Evolutionary conservation across 176 grass and related monocot genomes (phyloP), one percentile per base, ranked within the genome.

Genomic region (Eragrostis curvula): DNA sequence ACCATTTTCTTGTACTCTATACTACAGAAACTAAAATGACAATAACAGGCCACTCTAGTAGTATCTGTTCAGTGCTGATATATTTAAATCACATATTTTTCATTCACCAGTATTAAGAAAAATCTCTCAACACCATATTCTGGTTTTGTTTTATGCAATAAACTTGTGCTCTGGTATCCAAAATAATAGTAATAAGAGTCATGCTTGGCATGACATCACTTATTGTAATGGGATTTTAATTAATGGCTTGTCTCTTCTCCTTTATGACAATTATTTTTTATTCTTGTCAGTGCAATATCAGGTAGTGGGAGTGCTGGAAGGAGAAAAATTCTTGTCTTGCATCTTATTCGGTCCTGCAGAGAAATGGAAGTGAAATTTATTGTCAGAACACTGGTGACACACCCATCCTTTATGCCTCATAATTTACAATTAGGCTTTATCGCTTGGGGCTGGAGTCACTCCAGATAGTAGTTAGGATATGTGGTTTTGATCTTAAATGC

Each of bases 311-410:
- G 96, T 98, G 60, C 92, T 70, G 69, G 85, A 59, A 87, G 82
- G 81, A 95, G 88, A 76, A 98, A 87, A 90, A 86, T 80, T 77
- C 84, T 93, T 84, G 90, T 95, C 68, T 85, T 98, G 80, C 90
- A 87, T 89, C 92, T 95, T 74, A 87, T 98, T 65, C 90, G 85
- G 68, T 98, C 92, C 72, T 98, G 92, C 74, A 91, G 96, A 91
- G 96, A 98, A 98, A 95, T 91, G 84, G 92, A 98, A 89, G 84
- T 93, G 50, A 98, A 95, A 81, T 98, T 93, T 91, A 81, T 98
- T 87, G 92, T 98, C 83, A 93, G 96, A 87, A 95, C 96, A 45
- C 78, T 95, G 88, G 92, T 98, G 61, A 95, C 85, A 32, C 12
- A 81, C 73, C 72, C 76, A 67, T 85, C 27, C 64, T 78, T 59